Percentiles rank a stretch among this genome's conserved stretches.
Conservation (phyloP, 2,329 filamentous ascomycete species). For the Beauveria varroae region DNA sequence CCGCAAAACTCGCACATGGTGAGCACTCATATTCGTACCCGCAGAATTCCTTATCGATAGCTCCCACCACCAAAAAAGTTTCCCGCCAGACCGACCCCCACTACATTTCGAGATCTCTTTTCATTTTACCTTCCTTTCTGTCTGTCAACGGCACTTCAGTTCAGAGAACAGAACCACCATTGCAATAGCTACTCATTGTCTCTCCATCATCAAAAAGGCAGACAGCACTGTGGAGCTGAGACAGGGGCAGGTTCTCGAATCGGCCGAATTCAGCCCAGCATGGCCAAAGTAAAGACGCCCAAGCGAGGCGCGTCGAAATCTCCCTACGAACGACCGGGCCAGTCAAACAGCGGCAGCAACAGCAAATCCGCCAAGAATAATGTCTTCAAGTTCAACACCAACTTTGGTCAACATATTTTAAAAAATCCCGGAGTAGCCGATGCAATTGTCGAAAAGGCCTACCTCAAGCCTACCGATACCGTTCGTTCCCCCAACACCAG, state of each 20-base stretch:
- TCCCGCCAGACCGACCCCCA: slow-evolving; percentile 13
- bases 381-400: slow-evolving; percentile 95
- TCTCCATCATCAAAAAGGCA: too few species aligned
- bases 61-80: slow-evolving; percentile 17
- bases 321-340: slow-evolving; percentile 34
- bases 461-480: slow-evolving; percentile 80
- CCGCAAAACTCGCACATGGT: background rate
- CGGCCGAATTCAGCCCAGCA: slow-evolving; percentile 19
- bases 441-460: slow-evolving; percentile 64
- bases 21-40: background rate
- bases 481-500: slow-evolving; percentile 35
- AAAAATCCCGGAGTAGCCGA: slow-evolving; percentile 84
- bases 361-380: slow-evolving; percentile 52
- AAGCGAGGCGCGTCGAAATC: slow-evolving; percentile 44
- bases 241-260: too few species aligned
- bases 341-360: slow-evolving; percentile 13
- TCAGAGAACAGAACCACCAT: too few species aligned
- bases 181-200: too few species aligned
- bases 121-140: background rate
- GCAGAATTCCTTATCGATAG: slow-evolving; percentile 19
- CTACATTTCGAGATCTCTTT: slow-evolving; percentile 2
- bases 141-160: background rate
- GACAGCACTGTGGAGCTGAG: too few species aligned
- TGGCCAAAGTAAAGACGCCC: slow-evolving; percentile 46
- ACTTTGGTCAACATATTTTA: slow-evolving; percentile 81